These are phyloP conservation scores for Sporothrix euskadiensis DNA, from an alignment of 2,329 filamentous ascomycete genomes.

Conservation along the genomic window DNA sequence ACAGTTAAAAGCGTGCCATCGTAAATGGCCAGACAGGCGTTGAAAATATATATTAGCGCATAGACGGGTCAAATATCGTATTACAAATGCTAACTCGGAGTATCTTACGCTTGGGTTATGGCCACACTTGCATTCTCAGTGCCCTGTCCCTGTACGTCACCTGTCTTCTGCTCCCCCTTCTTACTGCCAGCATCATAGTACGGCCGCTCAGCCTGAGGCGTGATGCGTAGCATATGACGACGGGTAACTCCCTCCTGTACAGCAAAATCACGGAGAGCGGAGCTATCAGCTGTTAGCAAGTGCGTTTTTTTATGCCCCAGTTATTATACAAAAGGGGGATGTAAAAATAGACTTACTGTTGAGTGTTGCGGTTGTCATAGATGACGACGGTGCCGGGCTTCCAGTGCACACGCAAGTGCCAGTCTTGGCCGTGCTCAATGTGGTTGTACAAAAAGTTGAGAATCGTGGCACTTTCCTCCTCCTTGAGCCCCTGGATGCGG, in stretches of 20 bases:
- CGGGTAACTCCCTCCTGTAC: constrained; percentile 29
- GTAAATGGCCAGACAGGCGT: no score
- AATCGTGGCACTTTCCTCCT: constrained; percentile 43
- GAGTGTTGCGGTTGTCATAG: constrained; percentile 38
- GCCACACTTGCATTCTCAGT: neutral
- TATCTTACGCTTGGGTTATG: neutral
- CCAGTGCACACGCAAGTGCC: constrained; percentile 51
- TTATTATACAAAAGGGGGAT: no score
- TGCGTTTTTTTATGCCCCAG: no score
- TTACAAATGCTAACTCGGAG: no score
- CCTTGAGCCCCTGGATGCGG: constrained; percentile 77
- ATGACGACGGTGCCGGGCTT: constrained; percentile 48
- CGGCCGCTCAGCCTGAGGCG: constrained; percentile 40
- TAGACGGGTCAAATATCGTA: no score
- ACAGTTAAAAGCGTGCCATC: no score
- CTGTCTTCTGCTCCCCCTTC: neutral
- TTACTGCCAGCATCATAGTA: constrained; percentile 26
- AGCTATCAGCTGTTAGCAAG: constrained; percentile 20
- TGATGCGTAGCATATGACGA: constrained; percentile 38
- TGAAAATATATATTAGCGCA: no score
- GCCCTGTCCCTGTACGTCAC: neutral
- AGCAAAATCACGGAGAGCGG: constrained; percentile 33
- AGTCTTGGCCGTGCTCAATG: constrained; percentile 50
- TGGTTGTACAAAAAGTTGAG: constrained; percentile 49
- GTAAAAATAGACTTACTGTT: constrained; percentile 29